Base-by-base conservation (phyloP, 2,329 filamentous ascomycete genomes). In the Nectriaceae sp. region DNA sequence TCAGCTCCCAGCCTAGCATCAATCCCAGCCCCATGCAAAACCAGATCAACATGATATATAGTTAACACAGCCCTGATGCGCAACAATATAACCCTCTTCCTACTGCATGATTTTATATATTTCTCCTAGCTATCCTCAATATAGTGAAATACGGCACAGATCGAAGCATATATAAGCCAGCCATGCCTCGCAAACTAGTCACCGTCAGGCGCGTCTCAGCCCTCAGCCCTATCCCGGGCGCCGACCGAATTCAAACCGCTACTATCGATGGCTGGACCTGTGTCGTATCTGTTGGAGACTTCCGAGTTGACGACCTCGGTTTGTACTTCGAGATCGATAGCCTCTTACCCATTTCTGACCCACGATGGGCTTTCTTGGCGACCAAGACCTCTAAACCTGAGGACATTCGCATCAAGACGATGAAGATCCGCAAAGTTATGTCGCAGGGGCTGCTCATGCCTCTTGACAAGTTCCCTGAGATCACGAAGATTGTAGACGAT, bases 271-370 rank as follows among this genome's bases (percentile, higher is more conserved):
- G 55, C 29, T 61, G 59, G 59, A 53, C 46, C 18, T 60, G 59
- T 39, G 31, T 61, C n/a, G 55, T 61, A 16, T 20, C 45, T 11
- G 21, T 40, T 3, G 49, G 46, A 8, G 31, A 44, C 4, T 61
- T 61, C 21, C n/a, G 52, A 10, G 20, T 20, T 1, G 53, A 56
- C 10, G 59, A 57, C 22, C 35, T 44, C 5, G 59, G 50, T 2
- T 38, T 62, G 2, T 61, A 57, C 38, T 56, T 61, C 24, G 56
- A 61, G 38, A 60, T 62, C 16, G 59, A 60, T 46, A 53, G 52
- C 22, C 47, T 61, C n/a, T 46, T 61, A 3, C 59, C 59, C 33
- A 49, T 42, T 11, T 46, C 42, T 11, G 59, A 61, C 18, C 43
- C 46, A 15, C 54, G 59, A 33, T 61, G 52, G 29, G 49, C 53